Base-by-base conservation (phyloP, 768 basidiomycete genomes). In the Pleurotus pulmonarius region DNA sequence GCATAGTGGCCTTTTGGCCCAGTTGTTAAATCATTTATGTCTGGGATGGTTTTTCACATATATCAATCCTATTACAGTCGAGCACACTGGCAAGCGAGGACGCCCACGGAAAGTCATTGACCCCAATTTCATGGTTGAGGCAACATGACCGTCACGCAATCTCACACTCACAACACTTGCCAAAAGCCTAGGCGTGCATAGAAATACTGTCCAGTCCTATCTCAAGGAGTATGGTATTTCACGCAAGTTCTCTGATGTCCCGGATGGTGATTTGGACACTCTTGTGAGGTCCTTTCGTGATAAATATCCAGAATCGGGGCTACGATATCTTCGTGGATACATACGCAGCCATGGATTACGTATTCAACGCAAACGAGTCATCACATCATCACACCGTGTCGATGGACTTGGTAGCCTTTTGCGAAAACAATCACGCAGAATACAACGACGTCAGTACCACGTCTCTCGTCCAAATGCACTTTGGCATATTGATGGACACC, bases 401-500 rank as follows among this genome's bases (percentile, higher is more conserved):
- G 69, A 73, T 61, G 20, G 56, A 13, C 39, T 71, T 3, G 66
- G 68, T 0, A 51, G 61, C 7, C 49, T 49, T 5, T 47, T 70
- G 1, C 60, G 60, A 1, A 7, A 20, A 11, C 43, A 61, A 3
- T 61, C 53, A 4, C 39, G 20, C 11, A 41, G 54, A 3, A 65
- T 68, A 9, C 44, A 57, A 8, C 41, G 62, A 4, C 56, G 59
- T 1, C 53, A 62, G 37, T 71, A 63, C 38, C 7, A 39, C 1
- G 58, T 61, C 4, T 8, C 60, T 2, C 55, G 63, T 3, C 67
- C 70, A 29, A 68, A 66, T 56, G 54, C 58, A 20, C 18, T 69
- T 1, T 72, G 70, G 70, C 70, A 72, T 52, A 25, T 67, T 46
- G 70, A 72, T 57, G 64, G 70, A 4, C 69, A 73, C 46, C 71